Base-by-base conservation (phyloP, 805 yeast genomes). In the Maudiozyma barnettii region DNA sequence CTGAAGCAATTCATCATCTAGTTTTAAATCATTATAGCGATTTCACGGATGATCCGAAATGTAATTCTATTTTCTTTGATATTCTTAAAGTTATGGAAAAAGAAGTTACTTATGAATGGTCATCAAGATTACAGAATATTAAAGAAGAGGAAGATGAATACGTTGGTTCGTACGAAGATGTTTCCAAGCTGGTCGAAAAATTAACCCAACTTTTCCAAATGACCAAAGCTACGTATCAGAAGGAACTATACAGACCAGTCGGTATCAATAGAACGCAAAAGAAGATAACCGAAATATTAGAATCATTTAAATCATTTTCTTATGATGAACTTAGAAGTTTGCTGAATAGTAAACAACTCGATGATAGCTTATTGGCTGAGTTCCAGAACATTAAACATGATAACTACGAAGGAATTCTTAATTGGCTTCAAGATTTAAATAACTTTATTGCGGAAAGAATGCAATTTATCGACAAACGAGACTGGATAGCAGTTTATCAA, bases 401-500 rank as follows among this genome's bases (percentile, higher is more conserved):
- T 20, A 46, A 56, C 14, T 58, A 58, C 37, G 65, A 68, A 29
- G 76, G 70, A 35, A 74, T 88, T 49, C 81, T 82, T 49, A 67
- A 70, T 43, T 83, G 86, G 65, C 70, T 87, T 20, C 75, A 74
- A 46, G 74, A 75, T 41, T 63, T 90, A 49, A 91, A 90, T 64
- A 68, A 71, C 16, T 68, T 86, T 6, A 73, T 85, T 23, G 69
- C 75, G 2, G 74, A 76, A 3, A 70, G 82, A 30, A 80, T 82
- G 59, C 69, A 51, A 14, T 45, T 61, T 21, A 55, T 56, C 2
- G 73, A 78, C 12, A 63, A 79, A 12, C 77, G 76, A 50, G 95
- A 90, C 55, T 91, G 97, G 96, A 70, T 87, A 45, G 74, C 75
- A 47, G 76, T 82, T 3, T 84, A 78, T 60, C 91, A 87, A 57